Evolutionary conservation across 306 rosid genomes (phyloP), one percentile per base, ranked within the genome.

Genomic region (Cucurbita pepo): DNA sequence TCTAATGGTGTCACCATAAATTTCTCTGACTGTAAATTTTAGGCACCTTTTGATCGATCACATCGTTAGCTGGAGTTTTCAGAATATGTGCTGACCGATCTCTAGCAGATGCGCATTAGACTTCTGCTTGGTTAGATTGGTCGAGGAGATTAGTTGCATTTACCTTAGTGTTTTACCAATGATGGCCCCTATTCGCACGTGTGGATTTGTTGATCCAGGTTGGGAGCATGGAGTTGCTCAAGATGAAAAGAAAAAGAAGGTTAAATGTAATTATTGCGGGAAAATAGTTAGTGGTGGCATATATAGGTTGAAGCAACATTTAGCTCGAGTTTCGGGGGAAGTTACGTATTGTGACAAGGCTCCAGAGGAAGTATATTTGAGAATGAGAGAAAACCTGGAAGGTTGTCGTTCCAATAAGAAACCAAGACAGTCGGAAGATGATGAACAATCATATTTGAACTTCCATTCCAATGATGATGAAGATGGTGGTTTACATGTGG

Each of bases 211-310:
- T 62, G 97, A 94, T 83, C 98, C 97, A 6, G 98, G 98, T 51
- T 94, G 98, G 98, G 97, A 94, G 77, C 97, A 94, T 81, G 98
- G 97, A 13, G 64, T 78, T 76, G 95, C 98, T 70, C 97, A 90
- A 81, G 98, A 94, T 78, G 98, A 87, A 86, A 87, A 87, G 78
- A 94, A 94, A 85, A 94, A 90, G 93, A 94, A 90, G 80, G 98
- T 94, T 69, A 88, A 89, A 75, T 94, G 98, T 85, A 94, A 94
- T 80, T 94, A 90, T 83, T 90, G 98, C 74, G 98, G 98, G 22
- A 94, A 94, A 86, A 47, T 94, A 76, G 98, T 94, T 56, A 94
- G 98, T 64, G 98, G 98, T 74, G 98, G 98, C 56, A 90, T 90
- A 77, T 94, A 90, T 84, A 85, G 97, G 82, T 82, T 94, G 76